Evolutionary conservation across 805 yeast species (phyloP), one percentile per base, ranked within the genome.

Genomic region (Diddensiella caesifluorescens): DNA sequence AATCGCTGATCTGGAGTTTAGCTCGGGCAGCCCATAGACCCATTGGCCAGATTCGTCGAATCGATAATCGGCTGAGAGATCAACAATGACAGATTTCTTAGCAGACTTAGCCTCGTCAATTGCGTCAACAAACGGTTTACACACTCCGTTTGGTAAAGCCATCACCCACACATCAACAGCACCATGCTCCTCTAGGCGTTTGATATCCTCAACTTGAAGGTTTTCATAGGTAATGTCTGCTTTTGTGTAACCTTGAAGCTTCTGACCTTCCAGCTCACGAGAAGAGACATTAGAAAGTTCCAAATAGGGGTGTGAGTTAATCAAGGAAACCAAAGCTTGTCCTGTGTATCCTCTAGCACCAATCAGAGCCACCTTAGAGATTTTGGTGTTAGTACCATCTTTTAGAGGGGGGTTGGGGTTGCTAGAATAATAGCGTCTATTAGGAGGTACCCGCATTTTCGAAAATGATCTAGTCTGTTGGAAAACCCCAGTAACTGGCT

Each of bases 301-400:
- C 52, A 92, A 70, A 61, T 76, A 77, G 34, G 95, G 95, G 66
- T 92, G 99, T 38, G 73, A 68, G 64, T 92, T 85, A 50, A 92
- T 83, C 69, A 92, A 71, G 27, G 82, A 75, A 50, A 92, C 87
- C 62, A 92, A 74, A 56, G 90, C 90, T 67, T 85, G 95, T 26
- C 98, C 99, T 15, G 97, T 90, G 67, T 75, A 87, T 22, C 99
- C 99, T 68, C 99, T 82, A 31, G 99, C 99, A 54, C 99, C 99
- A 60, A 92, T 90, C 55, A 92, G 74, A 1, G 96, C 98, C 36
- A 92, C 88, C 52, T 77, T 78, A 18, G 94, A 73, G 47, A 72
- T 72, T 31, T 71, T 62, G 29, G 72, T 71, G 68, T 80, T 83
- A 27, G 74, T 60, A 28, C 87, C 90, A 40, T 72, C 70, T 39